Conservation (phyloP, 495 filamentous ascomycete species). For the Penicillium canescens region DNA sequence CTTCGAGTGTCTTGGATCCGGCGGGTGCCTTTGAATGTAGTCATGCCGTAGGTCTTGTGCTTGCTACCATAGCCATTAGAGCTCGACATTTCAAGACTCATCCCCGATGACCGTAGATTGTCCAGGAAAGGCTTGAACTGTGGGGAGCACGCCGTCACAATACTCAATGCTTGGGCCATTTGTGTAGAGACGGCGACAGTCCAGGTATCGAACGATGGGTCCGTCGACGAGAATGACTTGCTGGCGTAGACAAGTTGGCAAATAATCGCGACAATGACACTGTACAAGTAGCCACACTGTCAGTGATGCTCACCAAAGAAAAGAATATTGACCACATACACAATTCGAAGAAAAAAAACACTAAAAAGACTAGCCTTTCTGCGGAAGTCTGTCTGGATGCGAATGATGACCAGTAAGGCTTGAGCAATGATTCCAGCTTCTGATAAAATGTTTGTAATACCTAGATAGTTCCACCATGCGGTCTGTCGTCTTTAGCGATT, state of each 20-base stretch:
- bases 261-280: constrained; percentile 33
- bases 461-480: constrained; percentile 43
- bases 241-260: constrained; percentile 34
- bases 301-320: neutral
- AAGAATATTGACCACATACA: constrained; percentile 25
- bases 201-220: constrained; percentile 31
- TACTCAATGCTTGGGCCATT: constrained; percentile 36
- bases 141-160: constrained; percentile 44
- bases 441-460: constrained; percentile 41
- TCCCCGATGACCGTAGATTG: constrained; percentile 41
- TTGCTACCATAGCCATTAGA: constrained; percentile 13
- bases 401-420: constrained; percentile 36
- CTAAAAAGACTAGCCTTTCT: constrained; percentile 29
- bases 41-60: constrained; percentile 13
- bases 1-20: constrained; percentile 9
- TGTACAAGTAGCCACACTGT: neutral
- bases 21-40: constrained; percentile 7
- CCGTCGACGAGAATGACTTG: constrained; percentile 5
- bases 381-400: constrained; percentile 31
- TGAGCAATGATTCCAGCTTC: constrained; percentile 39
- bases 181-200: constrained; percentile 33
- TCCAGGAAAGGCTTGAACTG: constrained; percentile 50
- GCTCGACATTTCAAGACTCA: constrained; percentile 32
- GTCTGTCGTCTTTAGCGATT: constrained; percentile 15
- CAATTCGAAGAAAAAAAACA: constrained; percentile 35